Base-by-base conservation (phyloP, 164 flowering plant genomes). In the Liquidambar formosana region DNA sequence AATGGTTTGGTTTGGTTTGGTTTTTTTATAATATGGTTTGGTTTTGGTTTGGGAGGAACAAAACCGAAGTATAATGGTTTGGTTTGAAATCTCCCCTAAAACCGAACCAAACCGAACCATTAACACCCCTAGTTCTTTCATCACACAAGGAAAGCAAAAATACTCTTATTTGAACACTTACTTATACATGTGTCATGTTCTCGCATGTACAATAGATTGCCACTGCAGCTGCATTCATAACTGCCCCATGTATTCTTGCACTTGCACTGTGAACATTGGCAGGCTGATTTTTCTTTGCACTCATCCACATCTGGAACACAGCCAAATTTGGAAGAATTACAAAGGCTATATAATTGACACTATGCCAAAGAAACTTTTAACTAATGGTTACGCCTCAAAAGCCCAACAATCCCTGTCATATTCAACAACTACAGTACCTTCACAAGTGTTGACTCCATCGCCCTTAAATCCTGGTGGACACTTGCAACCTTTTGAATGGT, bases 211-310 rank as follows among this genome's bases (percentile, higher is more conserved):
- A 93, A 66, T 41, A 80, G 76, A 68, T 89, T 83, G 69, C 84
- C 77, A 33, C 78, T 72, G 68, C 99, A 96, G 75, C 86, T 83
- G 85, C 99, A 96, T 38, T 96, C 95, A 25, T 82, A 96, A 75
- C 96, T 87, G 23, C 99, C 99, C 97, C 97, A 96, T 5, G 90
- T 89, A 68, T 96, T 90, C 81, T 88, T 91, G 86, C 99, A 96
- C 66, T 82, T 91, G 87, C 99, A 96, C 22, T 83, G 87, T 0
- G 91, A 76, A 73, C 99, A 96, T 67, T 90, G 94, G 78, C 99
- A 93, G 6, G 91, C 94, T 45, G 69, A 13, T 78, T 82, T 90
- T 56, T 88, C 97, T 66, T 84, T 85, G 85, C 99, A 96, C 73
- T 96, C 98, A 74, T 96, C 88, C 70, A 93, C 82, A 81, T 96